A percentile compares a stretch with the other conserved stretches of the same genome.
These are phyloP conservation scores for Rhynchospora pubera DNA, from an alignment of 176 grass and related monocot genomes.

Conservation along the genomic window DNA sequence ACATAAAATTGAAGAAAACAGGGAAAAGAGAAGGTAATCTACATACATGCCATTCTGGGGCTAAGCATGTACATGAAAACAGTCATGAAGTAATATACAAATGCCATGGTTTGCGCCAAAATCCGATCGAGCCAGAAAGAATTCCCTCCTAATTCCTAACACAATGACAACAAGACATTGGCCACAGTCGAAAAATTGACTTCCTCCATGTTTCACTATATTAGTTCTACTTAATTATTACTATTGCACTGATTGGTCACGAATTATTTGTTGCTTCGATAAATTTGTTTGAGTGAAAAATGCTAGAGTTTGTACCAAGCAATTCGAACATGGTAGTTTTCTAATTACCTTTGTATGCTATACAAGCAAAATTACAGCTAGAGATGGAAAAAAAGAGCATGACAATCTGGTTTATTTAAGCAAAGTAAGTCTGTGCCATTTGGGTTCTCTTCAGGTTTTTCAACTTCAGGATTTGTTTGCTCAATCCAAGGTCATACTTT, in stretches of 20 bases:
- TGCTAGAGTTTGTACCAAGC: not conserved
- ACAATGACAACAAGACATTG: not conserved
- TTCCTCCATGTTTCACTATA: not conserved
- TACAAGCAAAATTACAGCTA: not conserved
- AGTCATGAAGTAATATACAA: constrained; percentile 90
- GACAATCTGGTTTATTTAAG: not conserved
- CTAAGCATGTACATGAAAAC: constrained; percentile 92
- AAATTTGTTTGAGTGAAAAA: not conserved
- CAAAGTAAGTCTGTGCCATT: not conserved
- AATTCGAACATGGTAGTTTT: not conserved
- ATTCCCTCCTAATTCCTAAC: constrained; percentile 79
- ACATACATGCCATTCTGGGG: constrained; percentile 97
- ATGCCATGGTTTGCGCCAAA: constrained; percentile 58
- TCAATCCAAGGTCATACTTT: not conserved
- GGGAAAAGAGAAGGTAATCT: not conserved
- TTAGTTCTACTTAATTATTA: not conserved
- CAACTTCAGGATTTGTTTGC: not conserved
- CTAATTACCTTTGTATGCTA: not conserved
- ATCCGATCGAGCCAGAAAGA: constrained; percentile 63
- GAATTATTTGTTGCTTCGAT: not conserved
- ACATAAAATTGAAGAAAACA: not conserved
- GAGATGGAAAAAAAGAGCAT: not conserved
- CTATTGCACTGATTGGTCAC: not conserved
- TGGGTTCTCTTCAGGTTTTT: not conserved
- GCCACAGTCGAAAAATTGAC: not conserved